Base-by-base conservation (phyloP, 2,329 filamentous ascomycete genomes). In the Clarireedia hainanense region DNA sequence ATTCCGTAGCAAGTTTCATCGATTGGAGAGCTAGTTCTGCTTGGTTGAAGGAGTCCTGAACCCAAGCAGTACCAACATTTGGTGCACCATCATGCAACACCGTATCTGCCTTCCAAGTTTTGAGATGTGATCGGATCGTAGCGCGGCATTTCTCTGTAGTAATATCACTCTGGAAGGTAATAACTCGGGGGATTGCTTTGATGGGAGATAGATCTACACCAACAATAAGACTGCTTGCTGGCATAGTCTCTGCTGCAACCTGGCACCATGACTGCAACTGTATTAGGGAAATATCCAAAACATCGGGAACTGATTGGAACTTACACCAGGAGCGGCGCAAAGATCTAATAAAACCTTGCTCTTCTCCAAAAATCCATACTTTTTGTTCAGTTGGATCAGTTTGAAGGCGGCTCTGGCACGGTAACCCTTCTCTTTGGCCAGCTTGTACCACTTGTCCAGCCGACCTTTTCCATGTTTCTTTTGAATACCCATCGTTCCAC, bases 401-500 rank as follows among this genome's bases (percentile, higher is more conserved):
- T 99, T 99, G 81, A 97, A 97, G 56, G 94, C 91, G 65, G 94
- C 91, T 80, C 94, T 83, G 60, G 94, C 92, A 68, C 94, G 81
- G 71, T 96, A 99, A 60, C 94, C 94, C 52, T 96, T 97, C 72
- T 99, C 94, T 74, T 99, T 99, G 60, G 94, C 94, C 67, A 97
- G 85, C 71, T 91, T 92, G 75, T 97, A 99, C 89, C 91, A 97
- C 75, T 97, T 96, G 75, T 99, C 94, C 68, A 96, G 80, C 82
- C 92, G 91, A 73, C 92, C 92, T 77, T 97, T 97, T 75, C 91
- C 92, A 76, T 96, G 88, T 81, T 97, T 97, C 81, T 97, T 96
- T 70, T 97, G 90, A 68, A 97, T 92, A 68, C 89, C 91, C 94
- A 97, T 97, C 56, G 63, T 62, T 50, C 53, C 60, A 49, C 47